These are phyloP conservation scores for Biscogniauxia mediterranea DNA, from an alignment of 2,329 filamentous ascomycete species.

Conservation along the genomic window DNA sequence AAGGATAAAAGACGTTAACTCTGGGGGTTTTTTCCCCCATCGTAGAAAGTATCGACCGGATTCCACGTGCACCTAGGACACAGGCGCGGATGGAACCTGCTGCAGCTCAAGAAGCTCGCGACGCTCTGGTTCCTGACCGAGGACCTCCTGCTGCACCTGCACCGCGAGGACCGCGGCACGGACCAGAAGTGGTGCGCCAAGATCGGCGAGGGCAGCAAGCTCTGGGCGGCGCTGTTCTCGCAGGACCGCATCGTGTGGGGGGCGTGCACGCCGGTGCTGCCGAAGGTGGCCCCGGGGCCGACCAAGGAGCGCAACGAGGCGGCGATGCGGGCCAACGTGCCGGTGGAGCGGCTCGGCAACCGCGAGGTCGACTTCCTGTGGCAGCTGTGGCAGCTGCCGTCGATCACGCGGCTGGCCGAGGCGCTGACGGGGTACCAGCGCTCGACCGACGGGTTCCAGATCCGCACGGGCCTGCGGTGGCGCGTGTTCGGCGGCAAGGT, in stretches of 20 bases:
- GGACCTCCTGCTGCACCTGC: constrained; percentile 11
- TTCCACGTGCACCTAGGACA: constrained; percentile 24
- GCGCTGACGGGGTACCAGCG: background rate
- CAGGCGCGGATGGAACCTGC: constrained; percentile 20
- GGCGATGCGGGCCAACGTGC: background rate
- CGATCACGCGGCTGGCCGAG: constrained; percentile 1
- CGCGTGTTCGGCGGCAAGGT: constrained; percentile 7
- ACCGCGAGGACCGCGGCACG: constrained; percentile 18
- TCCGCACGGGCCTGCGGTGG: constrained; percentile 2
- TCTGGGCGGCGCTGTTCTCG: constrained; percentile 10
- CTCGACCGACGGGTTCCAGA: background rate
- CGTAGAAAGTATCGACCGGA: constrained; percentile 12
- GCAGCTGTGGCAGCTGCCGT: constrained; percentile 5
- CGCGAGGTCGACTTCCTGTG: background rate
- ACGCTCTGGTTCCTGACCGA: constrained; percentile 21
- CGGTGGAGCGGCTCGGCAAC: background rate
- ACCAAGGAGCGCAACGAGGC: no score
- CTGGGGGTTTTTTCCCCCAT: background rate
- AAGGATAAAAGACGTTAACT: no score
- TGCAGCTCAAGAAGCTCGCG: constrained; percentile 21
- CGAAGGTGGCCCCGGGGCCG: no score
- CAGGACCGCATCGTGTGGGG: background rate
- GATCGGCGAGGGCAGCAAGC: background rate
- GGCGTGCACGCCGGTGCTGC: no score
- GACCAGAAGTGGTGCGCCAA: constrained; percentile 14